Base-by-base conservation (phyloP, 2,329 filamentous ascomycete genomes). In the Neofusicoccum sp. region DNA sequence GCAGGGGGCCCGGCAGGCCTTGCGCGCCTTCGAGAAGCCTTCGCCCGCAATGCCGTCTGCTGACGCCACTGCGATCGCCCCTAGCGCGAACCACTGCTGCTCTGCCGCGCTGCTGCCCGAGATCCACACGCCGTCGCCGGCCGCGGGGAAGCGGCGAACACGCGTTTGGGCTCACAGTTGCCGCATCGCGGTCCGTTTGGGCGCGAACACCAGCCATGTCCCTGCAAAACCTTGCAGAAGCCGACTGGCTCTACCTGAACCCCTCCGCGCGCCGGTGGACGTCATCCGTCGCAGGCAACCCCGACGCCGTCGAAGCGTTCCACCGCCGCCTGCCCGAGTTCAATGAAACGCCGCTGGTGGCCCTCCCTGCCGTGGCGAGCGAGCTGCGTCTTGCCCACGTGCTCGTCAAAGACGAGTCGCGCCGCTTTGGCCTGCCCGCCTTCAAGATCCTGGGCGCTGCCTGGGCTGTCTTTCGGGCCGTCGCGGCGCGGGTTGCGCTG, bases 391-490 rank as follows among this genome's bases (percentile, higher is more conserved):
- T 74, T 4, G 62, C 65, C 6, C 75, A 79, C 4, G 78, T 93
- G 3, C 80, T 86, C 38, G 68, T 92, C 64, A 93, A 93, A 69
- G 85, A 92, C 66, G 89, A 93, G 71, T 86, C 83, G 30, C 78
- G 75, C 58, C 82, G 89, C 4, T 84, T 91, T 38, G 86, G 86
- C 0, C 78, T 93, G 1, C 88, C 88, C 0, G 83, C 89, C 0
- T 93, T 93, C 79, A 95, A 95, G 73, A 89, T 93, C 45, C 81
- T 93, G 0, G 90, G 90, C 20, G 89, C 90, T 1, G 89, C 87
- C 0, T 93, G 89, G 89, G 89, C 84, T 0, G 80, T 84, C 3
- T 87, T 85, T 66, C 81, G 83, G 6, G 84, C 86, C 12, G 68
- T 90, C 6, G 69, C 76, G 0, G 68, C 74, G 1, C 71, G 75